Conservation (phyloP, 2,329 filamentous ascomycete species). For the Botrytis fragariae region DNA sequence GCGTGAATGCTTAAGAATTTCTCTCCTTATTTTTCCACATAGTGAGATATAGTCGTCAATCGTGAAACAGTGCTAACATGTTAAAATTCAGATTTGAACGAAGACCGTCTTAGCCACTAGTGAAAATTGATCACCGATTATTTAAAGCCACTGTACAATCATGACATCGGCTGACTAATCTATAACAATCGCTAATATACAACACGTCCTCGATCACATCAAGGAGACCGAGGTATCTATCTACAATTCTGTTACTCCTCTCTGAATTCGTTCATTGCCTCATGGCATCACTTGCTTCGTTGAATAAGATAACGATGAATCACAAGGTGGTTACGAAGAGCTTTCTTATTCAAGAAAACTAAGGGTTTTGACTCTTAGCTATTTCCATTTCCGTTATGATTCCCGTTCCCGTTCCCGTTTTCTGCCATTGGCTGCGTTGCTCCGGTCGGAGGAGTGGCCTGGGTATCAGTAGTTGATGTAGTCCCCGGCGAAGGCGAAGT, state of each 20-base stretch:
- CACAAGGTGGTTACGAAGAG: not conserved
- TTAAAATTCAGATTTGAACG: not conserved
- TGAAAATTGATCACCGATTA: not conserved
- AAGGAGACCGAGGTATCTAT: slow-evolving; percentile 2
- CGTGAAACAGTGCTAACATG: not conserved
- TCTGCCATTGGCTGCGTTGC: not conserved
- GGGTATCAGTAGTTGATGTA: not conserved
- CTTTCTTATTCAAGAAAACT: not conserved
- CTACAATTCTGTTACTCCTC: not conserved
- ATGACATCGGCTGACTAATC: not conserved
- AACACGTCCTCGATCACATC: not conserved
- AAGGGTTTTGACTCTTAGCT: not conserved
- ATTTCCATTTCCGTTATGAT: not conserved
- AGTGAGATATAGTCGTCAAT: not conserved
- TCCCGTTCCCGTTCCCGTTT: slow-evolving; percentile 8
- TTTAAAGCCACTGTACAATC: not conserved
- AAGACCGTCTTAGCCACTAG: not conserved
- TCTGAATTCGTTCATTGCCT: not conserved
- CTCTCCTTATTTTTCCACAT: not conserved
- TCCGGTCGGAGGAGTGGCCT: not conserved
- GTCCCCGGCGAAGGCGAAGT: not conserved
- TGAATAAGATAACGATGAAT: not conserved
- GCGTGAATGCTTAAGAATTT: not conserved
- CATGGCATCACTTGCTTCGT: not conserved
- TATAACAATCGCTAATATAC: slow-evolving; percentile 1